Evolutionary conservation across 177 flowering plant genomes (phyloP).

Genomic region (Telopea speciosissima): DNA sequence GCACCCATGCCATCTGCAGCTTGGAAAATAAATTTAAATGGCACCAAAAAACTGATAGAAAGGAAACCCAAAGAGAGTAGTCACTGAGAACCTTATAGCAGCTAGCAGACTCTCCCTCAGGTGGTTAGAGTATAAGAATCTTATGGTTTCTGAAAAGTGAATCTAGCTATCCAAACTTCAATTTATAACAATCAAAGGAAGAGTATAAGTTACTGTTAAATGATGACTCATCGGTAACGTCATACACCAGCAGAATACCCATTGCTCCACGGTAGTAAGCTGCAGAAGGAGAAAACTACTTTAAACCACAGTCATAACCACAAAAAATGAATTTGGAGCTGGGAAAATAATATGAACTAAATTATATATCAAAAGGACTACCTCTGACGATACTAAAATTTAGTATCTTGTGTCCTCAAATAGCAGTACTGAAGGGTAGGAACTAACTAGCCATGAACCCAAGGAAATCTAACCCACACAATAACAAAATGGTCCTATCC

Average conservation of each 20-base stretch:
- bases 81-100: not conserved
- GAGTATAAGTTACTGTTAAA: constrained; percentile 45
- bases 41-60: not conserved
- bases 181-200: not conserved
- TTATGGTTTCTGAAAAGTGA: constrained; percentile 1
- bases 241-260: constrained; percentile 67
- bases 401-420: not conserved
- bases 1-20: not conserved
- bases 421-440: not conserved
- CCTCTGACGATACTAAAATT: too few relatives aligned
- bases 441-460: not conserved
- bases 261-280: constrained; percentile 73
- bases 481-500: not conserved
- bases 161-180: constrained; percentile 5
- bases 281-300: constrained; percentile 20
- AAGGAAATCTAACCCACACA: not conserved
- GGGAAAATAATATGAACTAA: not conserved
- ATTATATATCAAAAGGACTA: not conserved
- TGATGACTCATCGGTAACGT: constrained; percentile 65
- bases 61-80: not conserved
- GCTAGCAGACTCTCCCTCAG: not conserved
- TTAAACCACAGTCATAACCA: not conserved
- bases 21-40: not conserved
- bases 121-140: not conserved
- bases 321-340: not conserved